These are phyloP conservation scores for Ceratobasidium papillatum DNA, from an alignment of 1,284 basidiomycete genomes.

Conservation along the genomic window DNA sequence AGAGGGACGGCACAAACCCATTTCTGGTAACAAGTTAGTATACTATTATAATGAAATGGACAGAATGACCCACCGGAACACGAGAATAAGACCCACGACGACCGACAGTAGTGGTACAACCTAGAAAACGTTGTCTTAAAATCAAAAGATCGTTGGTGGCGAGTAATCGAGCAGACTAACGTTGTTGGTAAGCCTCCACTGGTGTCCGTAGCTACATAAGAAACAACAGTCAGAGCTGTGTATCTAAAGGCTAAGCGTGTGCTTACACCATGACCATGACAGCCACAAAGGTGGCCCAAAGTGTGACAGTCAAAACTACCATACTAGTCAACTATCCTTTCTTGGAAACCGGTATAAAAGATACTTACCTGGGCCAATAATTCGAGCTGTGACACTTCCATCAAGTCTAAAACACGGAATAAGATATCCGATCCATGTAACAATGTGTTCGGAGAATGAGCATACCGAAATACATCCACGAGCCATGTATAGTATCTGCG, in stretches of 20 bases:
- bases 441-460: not conserved
- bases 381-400: slow-evolving; percentile 31
- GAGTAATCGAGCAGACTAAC: slow-evolving; percentile 58
- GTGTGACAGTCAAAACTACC: slow-evolving; percentile 76
- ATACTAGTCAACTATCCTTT: slow-evolving; percentile 56
- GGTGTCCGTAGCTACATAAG: slow-evolving; percentile 35
- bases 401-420: slow-evolving; percentile 9
- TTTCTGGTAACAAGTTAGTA: slow-evolving; percentile 21
- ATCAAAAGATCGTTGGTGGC: slow-evolving; percentile 65
- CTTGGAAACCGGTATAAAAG: not conserved
- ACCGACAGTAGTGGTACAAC: slow-evolving; percentile 87
- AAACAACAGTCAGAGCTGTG: slow-evolving; percentile 5
- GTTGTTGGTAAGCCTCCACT: slow-evolving; percentile 54
- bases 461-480: slow-evolving; percentile 32
- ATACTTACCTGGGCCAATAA: slow-evolving; percentile 10
- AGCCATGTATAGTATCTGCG: slow-evolving; percentile 36
- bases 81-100: slow-evolving; percentile 83
- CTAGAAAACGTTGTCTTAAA: slow-evolving; percentile 53
- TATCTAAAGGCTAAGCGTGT: not conserved
- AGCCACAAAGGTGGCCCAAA: slow-evolving; percentile 65
- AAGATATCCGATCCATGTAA: not conserved
- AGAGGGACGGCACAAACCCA: slow-evolving; percentile 57
- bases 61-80: slow-evolving; percentile 66
- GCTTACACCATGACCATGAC: slow-evolving; percentile 37
- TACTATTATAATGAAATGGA: not conserved